Conservation (phyloP, 2,329 filamentous ascomycete genomes). For the Fonsecaea multimorphosa region DNA sequence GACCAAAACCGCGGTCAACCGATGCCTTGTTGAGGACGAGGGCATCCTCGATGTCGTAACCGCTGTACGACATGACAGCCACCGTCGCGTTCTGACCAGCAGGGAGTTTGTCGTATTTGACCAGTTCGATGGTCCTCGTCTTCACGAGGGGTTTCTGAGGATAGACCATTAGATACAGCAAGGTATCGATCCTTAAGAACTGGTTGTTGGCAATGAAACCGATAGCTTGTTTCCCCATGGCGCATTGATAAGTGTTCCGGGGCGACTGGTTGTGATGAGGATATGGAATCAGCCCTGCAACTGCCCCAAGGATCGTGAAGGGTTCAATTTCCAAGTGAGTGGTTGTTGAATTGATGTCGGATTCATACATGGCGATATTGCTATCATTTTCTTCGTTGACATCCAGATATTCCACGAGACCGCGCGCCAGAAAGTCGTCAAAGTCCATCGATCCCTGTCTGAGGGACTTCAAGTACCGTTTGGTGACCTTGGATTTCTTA, state of each 20-base stretch:
- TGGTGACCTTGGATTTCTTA: slow-evolving; percentile 78
- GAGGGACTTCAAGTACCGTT: slow-evolving; percentile 77
- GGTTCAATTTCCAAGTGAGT: slow-evolving; percentile 98
- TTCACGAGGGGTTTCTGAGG: slow-evolving; percentile 98
- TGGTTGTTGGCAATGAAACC: slow-evolving; percentile 98
- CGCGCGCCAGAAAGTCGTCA: slow-evolving; percentile 88
- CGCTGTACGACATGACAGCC: slow-evolving; percentile 98
- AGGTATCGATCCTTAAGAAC: slow-evolving; percentile 93
- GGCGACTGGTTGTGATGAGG: slow-evolving; percentile 99
- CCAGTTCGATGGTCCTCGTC: slow-evolving; percentile 92
- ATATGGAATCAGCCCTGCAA: slow-evolving; percentile 95
- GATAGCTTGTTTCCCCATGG: slow-evolving; percentile 99
- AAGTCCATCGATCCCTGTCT: slow-evolving; percentile 86
- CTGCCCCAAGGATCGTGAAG: slow-evolving; percentile 93
- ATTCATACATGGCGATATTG: slow-evolving; percentile 87
- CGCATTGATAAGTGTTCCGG: slow-evolving; percentile 97
- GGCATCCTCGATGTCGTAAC: slow-evolving; percentile 99
- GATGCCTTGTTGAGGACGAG: slow-evolving; percentile 96
- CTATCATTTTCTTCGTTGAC: slow-evolving; percentile 97
- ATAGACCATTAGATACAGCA: slow-evolving; percentile 96
- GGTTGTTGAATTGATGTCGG: slow-evolving; percentile 78
- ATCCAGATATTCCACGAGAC: slow-evolving; percentile 94
- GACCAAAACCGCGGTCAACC: slow-evolving; percentile 90
- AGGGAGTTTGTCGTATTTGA: slow-evolving; percentile 95
- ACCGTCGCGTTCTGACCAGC: slow-evolving; percentile 97